Percentiles rank a stretch among this genome's conserved stretches.
Evolutionary conservation across 1,139 yeast genomes (phyloP).

Genomic region (Zhuliangozyma blackwelliae): DNA sequence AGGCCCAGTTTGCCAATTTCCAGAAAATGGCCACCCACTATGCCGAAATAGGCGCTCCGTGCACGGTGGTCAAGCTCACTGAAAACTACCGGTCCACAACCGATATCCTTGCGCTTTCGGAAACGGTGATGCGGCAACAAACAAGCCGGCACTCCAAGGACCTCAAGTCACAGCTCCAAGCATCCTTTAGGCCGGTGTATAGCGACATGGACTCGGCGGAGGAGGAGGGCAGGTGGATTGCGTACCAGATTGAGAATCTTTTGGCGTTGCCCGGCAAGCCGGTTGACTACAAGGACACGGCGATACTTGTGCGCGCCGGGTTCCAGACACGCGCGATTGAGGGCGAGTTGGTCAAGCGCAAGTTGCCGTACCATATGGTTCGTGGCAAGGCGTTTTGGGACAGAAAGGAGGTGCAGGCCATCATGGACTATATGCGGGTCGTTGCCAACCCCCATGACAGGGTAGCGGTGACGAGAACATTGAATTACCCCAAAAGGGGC

Average conservation of each 20-base stretch:
- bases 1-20: slow-evolving; percentile 72
- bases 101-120: slow-evolving; percentile 63
- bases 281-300: slow-evolving; percentile 53
- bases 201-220: slow-evolving; percentile 32
- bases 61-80: slow-evolving; percentile 40
- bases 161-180: slow-evolving; percentile 42
- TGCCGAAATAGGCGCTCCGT: slow-evolving; percentile 12
- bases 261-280: slow-evolving; percentile 30
- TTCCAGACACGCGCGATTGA: slow-evolving; percentile 59
- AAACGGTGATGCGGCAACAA: slow-evolving; percentile 63
- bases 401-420: slow-evolving; percentile 57
- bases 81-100: slow-evolving; percentile 81
- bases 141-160: slow-evolving; percentile 36
- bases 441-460: slow-evolving; percentile 42
- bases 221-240: slow-evolving; percentile 58
- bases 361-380: slow-evolving; percentile 62
- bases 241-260: slow-evolving; percentile 48
- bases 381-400: slow-evolving; percentile 83
- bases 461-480: slow-evolving; percentile 38
- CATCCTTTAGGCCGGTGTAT: slow-evolving; percentile 47
- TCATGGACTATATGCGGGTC: slow-evolving; percentile 62
- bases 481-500: slow-evolving; percentile 63
- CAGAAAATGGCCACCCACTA: slow-evolving; percentile 51
- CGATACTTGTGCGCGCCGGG: slow-evolving; percentile 66
- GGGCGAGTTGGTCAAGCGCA: slow-evolving; percentile 46